Evolutionary conservation across 2,329 filamentous ascomycete species (phyloP), one percentile per base, ranked within the genome.

Genomic region (Fusarium begoniae): DNA sequence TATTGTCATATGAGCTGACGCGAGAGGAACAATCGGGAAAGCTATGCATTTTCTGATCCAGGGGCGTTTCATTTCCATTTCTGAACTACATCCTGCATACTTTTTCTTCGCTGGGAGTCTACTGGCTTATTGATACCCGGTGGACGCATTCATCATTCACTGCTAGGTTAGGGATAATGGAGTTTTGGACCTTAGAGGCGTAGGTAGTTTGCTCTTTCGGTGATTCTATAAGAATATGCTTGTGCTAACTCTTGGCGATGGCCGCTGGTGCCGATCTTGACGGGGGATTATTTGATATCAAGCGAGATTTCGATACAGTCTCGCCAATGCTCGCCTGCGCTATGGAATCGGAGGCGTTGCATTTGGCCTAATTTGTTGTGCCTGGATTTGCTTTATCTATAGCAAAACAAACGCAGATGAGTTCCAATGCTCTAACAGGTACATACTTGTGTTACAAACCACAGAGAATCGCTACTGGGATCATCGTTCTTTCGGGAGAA

Each of bases 1-100:
- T 95, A 35, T 78, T 94, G 73, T 91, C 88, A 66, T 95, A 94
- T 82, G 91, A 94, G 80, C 81, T 94, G 61, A 85, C 82, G 50
- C 83, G 87, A 32, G 81, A 84, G 50, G 80, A 80, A 65, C 74
- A 80, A 64, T 81, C 79, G n/a, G 80, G 79, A 26, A 81, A 80
- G 70, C 45, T 84, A 37, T 83, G 80, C 67, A 77, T 84, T 38
- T 82, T 83, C 53, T 84, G 72, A 80, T 37, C 37, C 24, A 43
- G 72, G 59, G 61, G 59, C 50, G 55, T 65, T 70, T 47, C 41
- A 38, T 44, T 43, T 61, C n/a, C n/a, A 22, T 55, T 35, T 47
- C 59, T 54, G 41, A 14, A 18, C 20, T 50, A 22, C 13, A 26
- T 50, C 24, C 41, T 50, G 32, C 47, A 55, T 41, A 20, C 41